phyloP scores from a whole-genome alignment of 2,329 filamentous ascomycete species.

The Lasiodiplodia citricola region DNA sequence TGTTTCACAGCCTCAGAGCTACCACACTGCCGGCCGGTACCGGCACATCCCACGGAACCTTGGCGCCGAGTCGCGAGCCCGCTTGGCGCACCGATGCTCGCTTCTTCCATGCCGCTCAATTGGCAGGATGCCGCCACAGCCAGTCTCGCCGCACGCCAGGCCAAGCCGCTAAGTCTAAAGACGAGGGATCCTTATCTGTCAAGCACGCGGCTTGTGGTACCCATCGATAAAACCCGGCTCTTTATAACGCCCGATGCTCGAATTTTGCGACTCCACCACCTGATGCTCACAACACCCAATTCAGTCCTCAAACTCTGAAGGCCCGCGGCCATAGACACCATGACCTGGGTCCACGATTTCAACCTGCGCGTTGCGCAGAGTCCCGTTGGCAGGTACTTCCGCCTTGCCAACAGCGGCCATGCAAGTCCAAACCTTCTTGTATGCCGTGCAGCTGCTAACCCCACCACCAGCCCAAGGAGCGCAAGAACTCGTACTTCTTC shows the following conservation, averaged over 20 bases:
- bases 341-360: conserved; percentile 38
- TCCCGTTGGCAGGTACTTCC: conserved; percentile 60
- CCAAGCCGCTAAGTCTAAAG: conserved; percentile 7
- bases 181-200: conserved; percentile 1
- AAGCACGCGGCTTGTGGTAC: not conserved
- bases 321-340: not conserved
- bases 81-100: conserved; percentile 7
- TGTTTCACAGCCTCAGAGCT: conserved; percentile 3
- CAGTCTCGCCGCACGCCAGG: not conserved
- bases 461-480: conserved; percentile 64
- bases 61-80: not conserved
- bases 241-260: conserved; percentile 10
- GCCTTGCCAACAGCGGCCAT: conserved; percentile 81
- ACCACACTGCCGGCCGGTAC: conserved; percentile 9
- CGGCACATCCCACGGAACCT: not conserved
- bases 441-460: conserved; percentile 28
- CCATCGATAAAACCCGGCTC: conserved; percentile 6
- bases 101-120: not conserved
- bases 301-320: not conserved
- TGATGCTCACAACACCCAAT: not conserved
- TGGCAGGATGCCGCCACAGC: not conserved
- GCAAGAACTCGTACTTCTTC: conserved; percentile 77
- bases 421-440: conserved; percentile 56
- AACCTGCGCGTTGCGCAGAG: conserved; percentile 43
- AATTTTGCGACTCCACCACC: not conserved